phyloP scores from a whole-genome alignment of 1,284 basidiomycete species.

The Apiotrichum brassicae region DNA sequence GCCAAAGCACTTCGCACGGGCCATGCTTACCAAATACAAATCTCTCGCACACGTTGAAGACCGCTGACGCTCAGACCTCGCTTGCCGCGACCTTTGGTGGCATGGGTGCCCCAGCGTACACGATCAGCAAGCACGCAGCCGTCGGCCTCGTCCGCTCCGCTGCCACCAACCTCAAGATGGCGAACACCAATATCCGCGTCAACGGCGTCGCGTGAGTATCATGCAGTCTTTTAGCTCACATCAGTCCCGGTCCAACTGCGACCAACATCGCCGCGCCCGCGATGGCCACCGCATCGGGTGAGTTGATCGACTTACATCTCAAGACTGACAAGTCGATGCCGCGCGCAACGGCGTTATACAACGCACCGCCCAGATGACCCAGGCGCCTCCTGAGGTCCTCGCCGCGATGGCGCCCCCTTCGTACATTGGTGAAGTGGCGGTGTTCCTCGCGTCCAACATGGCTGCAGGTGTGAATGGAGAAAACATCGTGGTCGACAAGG shows the following conservation, averaged over 20 bases:
- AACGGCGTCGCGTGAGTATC: conserved; percentile 9
- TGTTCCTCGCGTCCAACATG: conserved; percentile 12
- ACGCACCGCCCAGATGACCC: neutral
- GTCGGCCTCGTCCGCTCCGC: conserved; percentile 12
- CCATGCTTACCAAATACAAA: no score
- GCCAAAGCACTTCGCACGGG: neutral
- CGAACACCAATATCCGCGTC: conserved; percentile 10
- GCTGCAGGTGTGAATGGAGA: conserved; percentile 10
- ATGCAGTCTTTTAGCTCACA: neutral
- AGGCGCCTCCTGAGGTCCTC: conserved; percentile 1
- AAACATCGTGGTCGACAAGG: conserved; percentile 15
- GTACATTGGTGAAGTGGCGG: conserved; percentile 9
- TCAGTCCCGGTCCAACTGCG: conserved; percentile 7
- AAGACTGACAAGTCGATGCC: no score
- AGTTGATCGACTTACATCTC: no score
- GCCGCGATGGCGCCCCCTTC: conserved; percentile 1
- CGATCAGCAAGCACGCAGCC: conserved; percentile 12
- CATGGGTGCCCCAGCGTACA: conserved; percentile 15
- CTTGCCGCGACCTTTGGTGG: conserved; percentile 9
- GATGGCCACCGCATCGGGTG: conserved; percentile 10
- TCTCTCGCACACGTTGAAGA: no score
- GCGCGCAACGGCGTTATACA: neutral
- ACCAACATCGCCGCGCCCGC: conserved; percentile 7
- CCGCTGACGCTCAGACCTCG: conserved; percentile 4
- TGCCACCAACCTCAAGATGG: conserved; percentile 10